phyloP scores from a whole-genome alignment of 2,329 filamentous ascomycete genomes.

The Lachnellula arida region DNA sequence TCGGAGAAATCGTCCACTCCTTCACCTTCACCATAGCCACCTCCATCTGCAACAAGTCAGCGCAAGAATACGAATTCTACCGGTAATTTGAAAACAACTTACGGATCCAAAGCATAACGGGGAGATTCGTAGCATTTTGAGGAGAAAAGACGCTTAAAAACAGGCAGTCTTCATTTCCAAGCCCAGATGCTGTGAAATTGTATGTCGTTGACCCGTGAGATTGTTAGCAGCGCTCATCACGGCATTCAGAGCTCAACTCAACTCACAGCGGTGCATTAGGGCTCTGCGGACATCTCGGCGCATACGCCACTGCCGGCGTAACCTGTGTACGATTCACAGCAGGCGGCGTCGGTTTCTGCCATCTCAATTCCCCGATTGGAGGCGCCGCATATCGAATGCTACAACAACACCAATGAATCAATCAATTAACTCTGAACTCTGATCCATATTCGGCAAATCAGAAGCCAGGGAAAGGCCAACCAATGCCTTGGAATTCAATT shows the following conservation, averaged over 20 bases:
- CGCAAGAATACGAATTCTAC: too few species aligned
- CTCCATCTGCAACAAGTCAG: conserved; percentile 33
- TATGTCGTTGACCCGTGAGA: too few species aligned
- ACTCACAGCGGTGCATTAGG: background rate
- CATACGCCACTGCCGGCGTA: conserved; percentile 24
- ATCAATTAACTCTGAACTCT: too few species aligned
- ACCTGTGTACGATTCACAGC: conserved; percentile 29
- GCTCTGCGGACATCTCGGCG: conserved; percentile 10
- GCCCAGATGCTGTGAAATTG: too few species aligned
- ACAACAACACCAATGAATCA: too few species aligned
- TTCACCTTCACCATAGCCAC: conserved; percentile 39
- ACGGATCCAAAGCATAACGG: conserved; percentile 45
- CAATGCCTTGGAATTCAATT: too few species aligned
- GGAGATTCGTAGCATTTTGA: conserved; percentile 34
- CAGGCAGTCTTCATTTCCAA: conserved; percentile 32
- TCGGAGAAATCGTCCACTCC: conserved; percentile 35
- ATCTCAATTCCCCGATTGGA: conserved; percentile 38
- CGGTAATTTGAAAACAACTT: too few species aligned
- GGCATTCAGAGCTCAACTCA: background rate
- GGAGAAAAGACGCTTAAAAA: conserved; percentile 44
- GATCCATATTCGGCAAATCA: too few species aligned
- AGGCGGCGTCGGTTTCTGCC: conserved; percentile 36
- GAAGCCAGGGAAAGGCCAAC: too few species aligned
- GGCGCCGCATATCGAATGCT: conserved; percentile 41
- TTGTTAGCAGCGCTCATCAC: too few species aligned